These are phyloP conservation scores for Boletus sp. DNA, from an alignment of 1,284 basidiomycete species.

Conservation along the genomic window DNA sequence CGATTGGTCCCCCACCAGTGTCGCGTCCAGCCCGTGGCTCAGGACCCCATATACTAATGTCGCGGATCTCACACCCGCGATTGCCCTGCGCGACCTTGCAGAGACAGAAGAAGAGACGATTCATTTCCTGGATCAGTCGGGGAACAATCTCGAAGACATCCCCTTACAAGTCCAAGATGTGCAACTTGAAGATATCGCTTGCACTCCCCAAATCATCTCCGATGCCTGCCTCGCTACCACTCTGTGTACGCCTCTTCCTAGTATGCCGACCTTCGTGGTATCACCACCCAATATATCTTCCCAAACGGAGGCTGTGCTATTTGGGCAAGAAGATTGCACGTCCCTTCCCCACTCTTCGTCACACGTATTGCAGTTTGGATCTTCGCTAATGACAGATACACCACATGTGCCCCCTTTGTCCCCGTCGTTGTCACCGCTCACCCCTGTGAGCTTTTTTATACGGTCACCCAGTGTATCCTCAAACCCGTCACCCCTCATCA, in stretches of 20 bases:
- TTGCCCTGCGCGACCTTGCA: conserved; percentile 2
- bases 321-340: not conserved
- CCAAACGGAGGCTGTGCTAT: not conserved
- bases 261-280: not conserved
- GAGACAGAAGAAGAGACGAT: not conserved
- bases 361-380: not conserved
- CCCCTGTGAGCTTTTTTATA: conserved; percentile 15
- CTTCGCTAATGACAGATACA: not conserved
- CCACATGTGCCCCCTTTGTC: not conserved
- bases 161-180: conserved; percentile 5
- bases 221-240: not conserved
- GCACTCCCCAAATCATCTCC: conserved; percentile 5
- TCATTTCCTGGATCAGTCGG: conserved; percentile 19
- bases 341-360: not conserved
- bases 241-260: not conserved
- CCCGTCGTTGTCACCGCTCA: conserved; percentile 21
- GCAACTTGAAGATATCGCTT: conserved; percentile 25
- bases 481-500: not conserved
- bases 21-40: conserved; percentile 22
- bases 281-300: not conserved
- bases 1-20: conserved; percentile 26
- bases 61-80: not conserved
- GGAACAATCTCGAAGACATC: conserved; percentile 22
- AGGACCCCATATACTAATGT: conserved; percentile 17
- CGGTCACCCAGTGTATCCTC: conserved; percentile 15